Evolutionary conservation across 2,329 filamentous ascomycete species (phyloP).

Genomic region (Simplicillium sp.): DNA sequence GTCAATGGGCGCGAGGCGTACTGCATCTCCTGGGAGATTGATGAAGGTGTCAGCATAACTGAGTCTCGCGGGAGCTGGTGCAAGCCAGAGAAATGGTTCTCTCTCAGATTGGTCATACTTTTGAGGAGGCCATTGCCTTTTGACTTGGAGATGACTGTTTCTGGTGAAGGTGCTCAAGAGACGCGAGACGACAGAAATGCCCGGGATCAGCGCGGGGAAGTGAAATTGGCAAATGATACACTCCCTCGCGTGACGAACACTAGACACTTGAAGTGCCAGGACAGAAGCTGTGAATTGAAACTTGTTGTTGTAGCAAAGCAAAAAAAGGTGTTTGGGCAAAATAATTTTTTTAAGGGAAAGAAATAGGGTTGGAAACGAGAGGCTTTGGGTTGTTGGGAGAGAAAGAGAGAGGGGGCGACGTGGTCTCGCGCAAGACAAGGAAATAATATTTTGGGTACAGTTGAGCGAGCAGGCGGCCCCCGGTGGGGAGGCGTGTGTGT

Average conservation of each 20-base stretch:
- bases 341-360: slow-evolving; percentile 3
- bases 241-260: neutral
- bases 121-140: slow-evolving; percentile 53
- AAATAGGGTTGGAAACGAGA: neutral
- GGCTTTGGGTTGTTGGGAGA: slow-evolving; percentile 1
- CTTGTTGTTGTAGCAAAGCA: slow-evolving; percentile 7
- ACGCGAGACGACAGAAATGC: slow-evolving; percentile 28
- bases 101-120: slow-evolving; percentile 34
- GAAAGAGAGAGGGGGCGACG: neutral
- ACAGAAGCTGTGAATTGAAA: neutral
- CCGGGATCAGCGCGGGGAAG: neutral
- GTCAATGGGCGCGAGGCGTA: slow-evolving; percentile 58
- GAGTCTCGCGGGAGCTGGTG: slow-evolving; percentile 18
- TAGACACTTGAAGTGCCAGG: neutral
- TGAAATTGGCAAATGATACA: neutral
- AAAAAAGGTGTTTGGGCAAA: slow-evolving; percentile 6
- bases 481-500: slow-evolving; percentile 12
- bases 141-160: slow-evolving; percentile 15
- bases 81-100: slow-evolving; percentile 18
- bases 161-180: slow-evolving; percentile 15
- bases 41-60: slow-evolving; percentile 23
- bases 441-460: slow-evolving; percentile 29
- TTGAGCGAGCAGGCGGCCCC: slow-evolving; percentile 13
- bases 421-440: slow-evolving; percentile 13
- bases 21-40: slow-evolving; percentile 47